phyloP scores from a whole-genome alignment of 2,329 filamentous ascomycete genomes.

The Cercospora sesami region DNA sequence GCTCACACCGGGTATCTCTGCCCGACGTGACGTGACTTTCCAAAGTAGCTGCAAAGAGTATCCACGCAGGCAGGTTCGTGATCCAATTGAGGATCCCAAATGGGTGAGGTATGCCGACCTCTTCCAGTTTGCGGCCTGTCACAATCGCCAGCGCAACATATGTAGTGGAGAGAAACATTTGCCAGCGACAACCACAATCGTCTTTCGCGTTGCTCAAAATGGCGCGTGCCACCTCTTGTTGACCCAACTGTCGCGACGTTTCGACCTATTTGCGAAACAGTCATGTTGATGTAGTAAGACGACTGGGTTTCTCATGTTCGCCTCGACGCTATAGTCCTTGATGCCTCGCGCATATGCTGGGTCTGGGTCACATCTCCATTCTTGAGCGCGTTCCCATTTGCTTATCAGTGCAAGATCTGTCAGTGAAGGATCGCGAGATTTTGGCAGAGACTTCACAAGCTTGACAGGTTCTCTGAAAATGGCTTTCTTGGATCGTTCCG shows the following conservation, averaged over 20 bases:
- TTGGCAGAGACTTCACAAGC: not conserved
- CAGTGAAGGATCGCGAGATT: not conserved
- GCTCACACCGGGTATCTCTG: not conserved
- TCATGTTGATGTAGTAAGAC: conserved; percentile 1
- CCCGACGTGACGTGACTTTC: not conserved
- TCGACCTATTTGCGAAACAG: not conserved
- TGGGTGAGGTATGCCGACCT: not conserved
- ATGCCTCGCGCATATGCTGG: not conserved
- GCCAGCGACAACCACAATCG: not conserved
- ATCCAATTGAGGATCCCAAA: not conserved
- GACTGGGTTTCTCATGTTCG: not conserved
- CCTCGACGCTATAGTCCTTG: conserved; percentile 8
- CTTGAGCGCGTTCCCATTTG: conserved; percentile 4
- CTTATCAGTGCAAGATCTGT: not conserved
- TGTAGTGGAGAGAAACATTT: not conserved
- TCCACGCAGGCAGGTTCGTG: not conserved
- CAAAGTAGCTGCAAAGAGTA: not conserved
- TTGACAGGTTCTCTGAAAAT: not conserved
- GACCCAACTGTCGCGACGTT: not conserved
- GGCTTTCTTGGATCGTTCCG: not conserved
- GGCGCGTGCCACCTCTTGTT: conserved; percentile 4
- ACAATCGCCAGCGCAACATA: not conserved
- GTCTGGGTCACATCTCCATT: conserved; percentile 8
- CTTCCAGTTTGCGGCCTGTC: not conserved
- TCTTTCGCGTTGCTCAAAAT: not conserved